Percentiles rank a stretch among this genome's conserved stretches.
These are phyloP conservation scores for Ophiosphaerella korrae DNA, from an alignment of 2,329 filamentous ascomycete species.

Conservation along the genomic window DNA sequence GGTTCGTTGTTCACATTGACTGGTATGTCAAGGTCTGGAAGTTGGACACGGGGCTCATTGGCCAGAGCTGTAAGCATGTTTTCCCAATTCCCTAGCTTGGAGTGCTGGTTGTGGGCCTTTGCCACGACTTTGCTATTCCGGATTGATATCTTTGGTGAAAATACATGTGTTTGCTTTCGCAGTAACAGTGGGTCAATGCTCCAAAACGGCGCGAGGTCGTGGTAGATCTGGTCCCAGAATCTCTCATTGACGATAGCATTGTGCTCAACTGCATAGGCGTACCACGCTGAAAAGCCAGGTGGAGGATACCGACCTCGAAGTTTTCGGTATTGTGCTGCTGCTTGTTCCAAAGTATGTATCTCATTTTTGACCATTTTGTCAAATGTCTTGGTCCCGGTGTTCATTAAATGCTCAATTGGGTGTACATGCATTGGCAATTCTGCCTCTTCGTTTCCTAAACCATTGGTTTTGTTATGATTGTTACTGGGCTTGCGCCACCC, in stretches of 20 bases:
- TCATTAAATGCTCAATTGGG: slow-evolving; percentile 47
- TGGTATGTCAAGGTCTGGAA: slow-evolving; percentile 56
- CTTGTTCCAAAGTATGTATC: slow-evolving; percentile 44
- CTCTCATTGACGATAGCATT: slow-evolving; percentile 54
- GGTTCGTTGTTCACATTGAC: slow-evolving; percentile 56
- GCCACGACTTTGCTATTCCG: slow-evolving; percentile 46
- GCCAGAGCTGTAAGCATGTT: slow-evolving; percentile 49
- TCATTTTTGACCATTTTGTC: slow-evolving; percentile 39
- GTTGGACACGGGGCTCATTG: slow-evolving; percentile 43
- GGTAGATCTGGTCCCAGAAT: slow-evolving; percentile 58
- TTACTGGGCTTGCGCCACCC: neutral
- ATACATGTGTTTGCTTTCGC: slow-evolving; percentile 46
- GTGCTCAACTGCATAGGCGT: slow-evolving; percentile 49
- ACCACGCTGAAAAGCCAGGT: slow-evolving; percentile 57
- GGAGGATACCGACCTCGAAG: slow-evolving; percentile 55
- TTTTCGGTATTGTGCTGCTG: slow-evolving; percentile 51
- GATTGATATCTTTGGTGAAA: slow-evolving; percentile 47
- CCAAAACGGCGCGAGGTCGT: slow-evolving; percentile 58
- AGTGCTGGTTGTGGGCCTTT: slow-evolving; percentile 29
- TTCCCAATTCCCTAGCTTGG: slow-evolving; percentile 47
- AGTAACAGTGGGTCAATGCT: slow-evolving; percentile 49
- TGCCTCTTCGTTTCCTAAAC: neutral
- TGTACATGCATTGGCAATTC: slow-evolving; percentile 23
- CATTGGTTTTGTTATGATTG: neutral
- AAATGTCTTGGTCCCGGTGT: slow-evolving; percentile 39